A percentile compares a stretch with the other conserved stretches of the same genome.
Evolutionary conservation across 1,139 yeast genomes (phyloP).

Genomic region (Zygosaccharomyces pseudobailii): DNA sequence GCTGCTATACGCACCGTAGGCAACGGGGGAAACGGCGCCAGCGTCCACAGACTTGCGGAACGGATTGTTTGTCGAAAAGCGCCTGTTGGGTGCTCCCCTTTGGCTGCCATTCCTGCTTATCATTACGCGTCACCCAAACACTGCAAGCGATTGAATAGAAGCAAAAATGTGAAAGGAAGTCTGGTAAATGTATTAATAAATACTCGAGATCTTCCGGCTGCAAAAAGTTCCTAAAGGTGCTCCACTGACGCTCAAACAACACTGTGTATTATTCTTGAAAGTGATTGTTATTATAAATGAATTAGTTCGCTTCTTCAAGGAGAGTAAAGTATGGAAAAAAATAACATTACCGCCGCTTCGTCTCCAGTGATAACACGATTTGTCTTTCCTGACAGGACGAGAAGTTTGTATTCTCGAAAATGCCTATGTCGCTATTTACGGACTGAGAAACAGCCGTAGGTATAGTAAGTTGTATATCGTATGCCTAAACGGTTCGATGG

Average conservation of each 20-base stretch:
- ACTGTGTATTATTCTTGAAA: neutral
- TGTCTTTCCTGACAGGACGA: neutral
- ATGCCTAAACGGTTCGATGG: neutral
- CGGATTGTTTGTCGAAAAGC: constrained; percentile 55
- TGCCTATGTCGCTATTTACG: neutral
- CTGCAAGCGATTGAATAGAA: neutral
- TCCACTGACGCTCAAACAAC: neutral
- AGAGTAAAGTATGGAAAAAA: neutral
- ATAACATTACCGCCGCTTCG: constrained; percentile 2
- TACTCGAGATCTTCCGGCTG: neutral
- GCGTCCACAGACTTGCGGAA: constrained; percentile 39
- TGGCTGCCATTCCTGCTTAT: constrained; percentile 17
- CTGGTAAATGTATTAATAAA: neutral
- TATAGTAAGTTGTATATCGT: neutral
- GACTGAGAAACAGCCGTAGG: neutral
- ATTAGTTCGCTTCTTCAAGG: neutral
- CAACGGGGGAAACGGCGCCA: neutral
- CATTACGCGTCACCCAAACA: constrained; percentile 3
- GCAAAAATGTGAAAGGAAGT: neutral
- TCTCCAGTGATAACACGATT: neutral
- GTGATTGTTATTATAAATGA: neutral
- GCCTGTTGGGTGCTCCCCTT: constrained; percentile 29
- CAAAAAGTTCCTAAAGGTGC: neutral
- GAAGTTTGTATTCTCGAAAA: neutral
- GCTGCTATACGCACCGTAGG: neutral